Conservation (phyloP, 345 rosid genomes). For the Eucalyptus curtisii region DNA sequence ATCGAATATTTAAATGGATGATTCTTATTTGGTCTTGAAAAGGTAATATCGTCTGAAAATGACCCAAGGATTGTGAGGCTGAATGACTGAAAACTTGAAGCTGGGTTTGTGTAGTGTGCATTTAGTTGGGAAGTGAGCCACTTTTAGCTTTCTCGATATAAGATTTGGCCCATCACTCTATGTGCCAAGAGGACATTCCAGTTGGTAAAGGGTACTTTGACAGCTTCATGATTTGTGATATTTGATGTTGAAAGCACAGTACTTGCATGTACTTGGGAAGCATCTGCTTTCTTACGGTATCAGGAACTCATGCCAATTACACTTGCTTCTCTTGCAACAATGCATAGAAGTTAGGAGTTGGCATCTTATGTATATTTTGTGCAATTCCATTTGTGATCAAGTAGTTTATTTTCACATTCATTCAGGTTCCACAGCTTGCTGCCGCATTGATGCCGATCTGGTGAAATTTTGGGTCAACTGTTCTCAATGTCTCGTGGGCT, state of each 20-base stretch:
- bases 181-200: neutral
- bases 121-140: neutral
- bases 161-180: neutral
- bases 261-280: neutral
- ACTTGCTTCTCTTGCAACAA: neutral
- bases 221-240: neutral
- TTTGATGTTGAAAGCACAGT: neutral
- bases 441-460: conserved; percentile 82
- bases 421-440: conserved; percentile 80
- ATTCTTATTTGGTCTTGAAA: neutral
- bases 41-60: neutral
- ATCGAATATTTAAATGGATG: neutral
- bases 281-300: neutral
- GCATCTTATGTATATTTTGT: neutral
- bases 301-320: neutral
- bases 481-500: conserved; percentile 49
- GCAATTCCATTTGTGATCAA: neutral
- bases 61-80: neutral
- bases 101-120: neutral
- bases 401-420: neutral
- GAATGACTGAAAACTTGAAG: neutral
- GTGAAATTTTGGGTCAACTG: conserved; percentile 80
- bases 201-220: neutral
- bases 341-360: neutral
- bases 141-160: neutral